Evolutionary conservation across 306 rosid species (phyloP), one percentile per base, ranked within the genome.

Genomic region (Corylus americana): DNA sequence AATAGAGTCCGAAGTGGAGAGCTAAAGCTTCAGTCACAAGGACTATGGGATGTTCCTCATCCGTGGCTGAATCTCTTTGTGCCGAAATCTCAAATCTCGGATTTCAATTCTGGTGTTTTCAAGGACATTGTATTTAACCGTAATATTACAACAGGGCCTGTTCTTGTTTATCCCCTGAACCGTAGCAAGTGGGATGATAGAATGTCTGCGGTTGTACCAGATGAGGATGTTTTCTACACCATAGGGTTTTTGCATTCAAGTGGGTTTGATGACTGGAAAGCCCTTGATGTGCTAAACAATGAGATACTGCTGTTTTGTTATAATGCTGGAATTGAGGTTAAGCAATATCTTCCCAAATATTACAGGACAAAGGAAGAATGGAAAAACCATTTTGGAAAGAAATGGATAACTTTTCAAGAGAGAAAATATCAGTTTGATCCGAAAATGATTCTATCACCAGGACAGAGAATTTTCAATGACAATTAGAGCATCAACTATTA

Each of bases 41-140:
- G 98, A 73, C 64, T 87, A 3, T 94, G 98, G 98, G 89, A 92
- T 20, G 93, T 92, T 79, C 98, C 97, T 78, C 98, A 94, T 83
- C 98, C 98, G 5, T 94, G 97, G 97, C 80, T 92, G 48, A 94
- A 94, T 76, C 82, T 94, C 71, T 94, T 92, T 58, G 71, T 94
- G 45, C 97, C 98, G 4, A 90, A 90, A 79, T 86, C 91, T 49
- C 81, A 80, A 11, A 88, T 94, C 63, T 54, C 79, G 7, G 93
- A 91, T 29, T 94, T 94, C 61, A 70, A 94, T 50, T 53, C 71
- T 0, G 91, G 88, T 1, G 92, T 94, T 14, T 87, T 94, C 76
- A 90, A 71, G 63, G 87, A 78, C 17, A 94, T 94, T 27, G 70
- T 94, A 77, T 88, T 88, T 14, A 89, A 85, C 83, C 85, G 87